Base-by-base conservation (phyloP, 305 asterid species). In the Coffea humblotiana region DNA sequence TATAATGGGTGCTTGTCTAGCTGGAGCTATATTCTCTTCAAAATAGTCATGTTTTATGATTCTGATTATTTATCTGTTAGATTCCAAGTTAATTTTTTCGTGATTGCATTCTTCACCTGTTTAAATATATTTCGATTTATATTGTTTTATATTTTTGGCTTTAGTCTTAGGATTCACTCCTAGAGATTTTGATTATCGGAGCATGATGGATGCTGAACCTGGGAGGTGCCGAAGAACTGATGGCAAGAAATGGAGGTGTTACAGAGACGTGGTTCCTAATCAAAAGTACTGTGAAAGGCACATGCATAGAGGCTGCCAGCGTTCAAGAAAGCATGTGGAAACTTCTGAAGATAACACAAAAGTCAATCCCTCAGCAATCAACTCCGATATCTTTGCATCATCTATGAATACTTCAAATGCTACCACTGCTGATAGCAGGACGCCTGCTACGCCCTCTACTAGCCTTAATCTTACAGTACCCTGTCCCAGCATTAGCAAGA, bases 321-420 rank as follows among this genome's bases (percentile, higher is more conserved):
- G 93, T 90, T 91, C 97, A 90, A 92, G 96, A 92, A 91, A 91
- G 96, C 94, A 40, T 81, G 97, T 90, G 96, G 96, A 92, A 90
- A 78, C 82, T 79, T 75, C 80, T 67, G 72, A 79, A 79, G 52
- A 48, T 43, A 71, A 58, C 63, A 18, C 52, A 14, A 78, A 65
- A 66, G 67, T 79, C 18, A 66, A 73, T 75, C 76, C 68, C 47
- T 56, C 56, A 73, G 56, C 74, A 71, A 65, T 71, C 40, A 49
- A 35, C 43, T 48, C 77, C 1, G 77, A 47, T 48, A 75, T 14
- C 27, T 61, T 16, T 45, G 47, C 48, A 47, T 35, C 80, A 56
- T 80, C 86, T 48, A 56, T 47, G 23, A n/a, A 29, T 74, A 78
- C 87, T 58, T 40, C 75, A 52, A 67, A 74, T 27, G 65, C 80